phyloP scores from a whole-genome alignment of 192 early-diverging fungal species.

The Fimicolochytrium jonesii region DNA sequence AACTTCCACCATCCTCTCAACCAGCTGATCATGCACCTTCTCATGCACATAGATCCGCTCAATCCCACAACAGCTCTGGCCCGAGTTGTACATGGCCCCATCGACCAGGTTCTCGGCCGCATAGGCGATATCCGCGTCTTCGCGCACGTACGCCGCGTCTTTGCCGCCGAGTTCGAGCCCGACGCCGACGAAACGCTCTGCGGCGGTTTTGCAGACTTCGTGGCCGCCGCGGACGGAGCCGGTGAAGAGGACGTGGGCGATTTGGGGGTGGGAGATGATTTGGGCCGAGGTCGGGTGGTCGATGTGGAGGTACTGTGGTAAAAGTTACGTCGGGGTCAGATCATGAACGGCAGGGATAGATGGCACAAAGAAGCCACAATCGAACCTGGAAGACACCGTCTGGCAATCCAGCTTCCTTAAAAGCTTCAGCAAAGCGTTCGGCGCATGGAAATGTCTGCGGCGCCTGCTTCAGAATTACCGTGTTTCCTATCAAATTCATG shows the following conservation, averaged over 20 bases:
- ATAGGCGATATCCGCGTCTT: conserved; percentile 64
- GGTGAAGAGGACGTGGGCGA: conserved; percentile 73
- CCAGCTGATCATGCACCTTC: conserved; percentile 64
- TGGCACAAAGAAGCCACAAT: no score
- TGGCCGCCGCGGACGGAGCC: conserved; percentile 70
- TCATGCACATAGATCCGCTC: conserved; percentile 78
- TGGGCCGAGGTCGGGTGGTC: conserved; percentile 42
- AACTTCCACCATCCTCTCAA: conserved; percentile 53
- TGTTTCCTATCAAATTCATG: conserved; percentile 48
- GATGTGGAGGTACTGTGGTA: conserved; percentile 23
- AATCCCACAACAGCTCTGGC: conserved; percentile 78
- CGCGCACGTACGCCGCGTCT: conserved; percentile 75
- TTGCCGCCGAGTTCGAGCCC: conserved; percentile 82
- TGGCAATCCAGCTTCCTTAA: conserved; percentile 66
- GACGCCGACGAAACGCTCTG: conserved; percentile 50
- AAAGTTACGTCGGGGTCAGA: no score
- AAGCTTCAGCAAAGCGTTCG: conserved; percentile 61
- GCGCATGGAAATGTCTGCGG: conserved; percentile 76
- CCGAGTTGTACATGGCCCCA: conserved; percentile 77
- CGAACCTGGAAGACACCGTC: conserved; percentile 59
- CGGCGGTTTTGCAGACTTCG: conserved; percentile 53
- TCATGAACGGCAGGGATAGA: no score
- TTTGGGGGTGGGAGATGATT: conserved; percentile 52
- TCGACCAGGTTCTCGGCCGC: conserved; percentile 75
- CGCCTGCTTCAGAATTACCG: conserved; percentile 72